Evolutionary conservation across 75 land plant species (phyloP), one percentile per base, ranked within the genome.

Genomic region (Gnetum montanum): DNA sequence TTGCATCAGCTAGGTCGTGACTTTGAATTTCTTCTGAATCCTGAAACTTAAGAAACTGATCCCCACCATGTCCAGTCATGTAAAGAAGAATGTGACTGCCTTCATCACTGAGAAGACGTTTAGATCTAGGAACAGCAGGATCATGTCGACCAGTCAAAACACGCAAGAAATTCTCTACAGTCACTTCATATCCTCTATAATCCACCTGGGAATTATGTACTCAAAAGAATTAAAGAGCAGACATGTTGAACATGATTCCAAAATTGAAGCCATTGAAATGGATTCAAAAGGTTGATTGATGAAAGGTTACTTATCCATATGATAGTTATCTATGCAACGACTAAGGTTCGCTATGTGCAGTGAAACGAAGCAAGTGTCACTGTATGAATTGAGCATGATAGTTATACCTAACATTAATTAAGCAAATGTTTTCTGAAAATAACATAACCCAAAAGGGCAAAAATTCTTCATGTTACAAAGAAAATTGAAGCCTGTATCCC

Each of bases 1-100:
- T 88, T 54, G 96, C 96, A 71, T 94, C 98, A 54, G 98, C 96
- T 34, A 94, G 70, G 64, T 94, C 98, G 69, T 80, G 96, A 71
- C 98, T 94, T 61, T 94, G 98, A 44, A 94, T 88, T 70, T 94
- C 98, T 70, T 94, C 98, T 50, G 84, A 68, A 60, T 94, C 98
- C 59, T 94, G 96, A 60, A 94, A 94, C 54, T 94, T 94, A 16
- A 94, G 54, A 66, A 94, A 94, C 53, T 94, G 80, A 53, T 94
- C 96, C 40, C 98, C 98, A 0, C 98, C 98, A 67, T 94, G 98
- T 10, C 98, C 98, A 41, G 98, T 89, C 98, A 93, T 93, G 67
- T 88, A 93, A 8, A 93, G 65, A 34, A 92, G 82, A 50, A 92
- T 74, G 51, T 84, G 81, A 54, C 95, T 88, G 57, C 90, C 86